Evolutionary conservation across 2,329 filamentous ascomycete species (phyloP), one percentile per base, ranked within the genome.

Genomic region (Colletotrichum sansevieriae): DNA sequence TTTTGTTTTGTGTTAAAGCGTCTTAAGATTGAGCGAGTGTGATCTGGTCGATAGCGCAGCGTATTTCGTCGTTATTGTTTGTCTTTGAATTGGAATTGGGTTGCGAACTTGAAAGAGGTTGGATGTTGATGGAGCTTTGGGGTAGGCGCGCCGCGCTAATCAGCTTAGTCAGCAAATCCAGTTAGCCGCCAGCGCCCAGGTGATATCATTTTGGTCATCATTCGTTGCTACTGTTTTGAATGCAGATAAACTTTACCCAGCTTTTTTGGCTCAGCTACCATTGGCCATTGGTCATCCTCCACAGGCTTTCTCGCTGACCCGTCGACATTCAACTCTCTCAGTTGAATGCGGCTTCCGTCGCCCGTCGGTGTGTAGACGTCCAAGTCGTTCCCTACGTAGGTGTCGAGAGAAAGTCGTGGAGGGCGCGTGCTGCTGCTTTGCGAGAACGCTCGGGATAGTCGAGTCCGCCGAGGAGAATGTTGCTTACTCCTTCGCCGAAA

Each of bases 151-250:
- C 63, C 12, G 25, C 54, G 62, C 43, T 60, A 44, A 2, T 4
- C 8, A 2, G 18, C 66, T 69, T 65, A 69, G 66, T 69, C 66
- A 68, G 62, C 65, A 22, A 5, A 9, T 12, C 51, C 20, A 39
- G 22, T 7, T 18, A 18, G 18, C 18, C 18, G 58, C 57, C 49
- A 60, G 4, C 4, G 55, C 65, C n/a, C 62, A 12, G 13, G 37
- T 70, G 63, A 57, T 70, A 70, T 70, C 63, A 63, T 70, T 63
- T 46, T 47, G 41, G 29, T 70, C 67, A 54, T 67, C 52, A 68
- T 35, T 70, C 67, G 43, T 70, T 29, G 63, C 67, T 70, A 67
- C 11, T 58, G 35, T 25, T 67, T 66, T 35, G 67, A 33, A 35
- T 52, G 52, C 37, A 70, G 39, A 41, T 70, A 70, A 10, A 68